A percentile compares a stretch with the other conserved stretches of the same genome.
These are phyloP conservation scores for Eucalyptus caleyi DNA, from an alignment of 345 rosid genomes.

Conservation along the genomic window DNA sequence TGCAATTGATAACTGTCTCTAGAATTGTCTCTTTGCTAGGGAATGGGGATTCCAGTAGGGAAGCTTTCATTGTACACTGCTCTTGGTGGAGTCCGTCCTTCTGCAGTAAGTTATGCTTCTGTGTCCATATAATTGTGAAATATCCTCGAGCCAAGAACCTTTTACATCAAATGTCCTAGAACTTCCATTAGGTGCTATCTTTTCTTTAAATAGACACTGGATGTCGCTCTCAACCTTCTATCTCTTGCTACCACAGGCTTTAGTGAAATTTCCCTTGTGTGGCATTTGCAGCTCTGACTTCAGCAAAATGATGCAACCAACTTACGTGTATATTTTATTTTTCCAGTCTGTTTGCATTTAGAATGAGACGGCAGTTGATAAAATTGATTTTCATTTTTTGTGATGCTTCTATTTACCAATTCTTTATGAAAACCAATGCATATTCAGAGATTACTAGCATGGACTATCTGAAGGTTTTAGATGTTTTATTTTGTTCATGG, in stretches of 20 bases:
- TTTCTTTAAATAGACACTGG: not conserved
- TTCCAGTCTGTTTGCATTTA: not conserved
- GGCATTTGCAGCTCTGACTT: not conserved
- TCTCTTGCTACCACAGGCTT: not conserved
- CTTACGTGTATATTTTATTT: not conserved
- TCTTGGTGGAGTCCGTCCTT: constrained; percentile 95
- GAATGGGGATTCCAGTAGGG: constrained; percentile 97
- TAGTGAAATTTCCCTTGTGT: not conserved
- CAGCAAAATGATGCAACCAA: not conserved
- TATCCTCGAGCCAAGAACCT: not conserved
- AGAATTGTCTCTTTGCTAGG: constrained; percentile 18
- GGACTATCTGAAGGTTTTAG: not conserved
- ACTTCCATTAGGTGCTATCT: not conserved
- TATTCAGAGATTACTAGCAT: not conserved
- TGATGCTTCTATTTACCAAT: not conserved
- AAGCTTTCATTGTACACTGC: constrained; percentile 88
- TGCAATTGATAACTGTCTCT: not conserved
- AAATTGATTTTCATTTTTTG: not conserved
- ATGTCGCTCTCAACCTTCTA: not conserved
- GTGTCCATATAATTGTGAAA: not conserved
- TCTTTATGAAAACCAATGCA: not conserved
- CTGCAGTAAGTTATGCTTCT: constrained; percentile 52
- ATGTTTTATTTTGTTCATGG: not conserved
- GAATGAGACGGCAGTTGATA: not conserved
- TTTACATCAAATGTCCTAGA: not conserved